Percentiles rank a stretch among this genome's conserved stretches.
Evolutionary conservation across 345 rosid species (phyloP).

Genomic region (Corchorus olitorius): DNA sequence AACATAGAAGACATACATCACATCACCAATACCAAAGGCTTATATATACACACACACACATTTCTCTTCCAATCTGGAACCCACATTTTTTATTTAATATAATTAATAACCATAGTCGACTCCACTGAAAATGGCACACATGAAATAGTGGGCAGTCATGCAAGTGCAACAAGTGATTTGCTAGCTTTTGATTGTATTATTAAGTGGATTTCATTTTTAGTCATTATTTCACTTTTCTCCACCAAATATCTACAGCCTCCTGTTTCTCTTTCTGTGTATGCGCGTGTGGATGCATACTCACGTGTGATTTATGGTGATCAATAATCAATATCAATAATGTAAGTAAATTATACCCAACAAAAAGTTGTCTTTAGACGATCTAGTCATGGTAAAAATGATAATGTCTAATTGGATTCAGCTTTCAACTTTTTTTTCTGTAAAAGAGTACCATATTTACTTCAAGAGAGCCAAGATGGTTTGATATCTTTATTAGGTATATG

Average conservation of each 20-base stretch:
- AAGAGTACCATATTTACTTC: too few species aligned
- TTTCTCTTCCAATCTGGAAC: constrained; percentile 26
- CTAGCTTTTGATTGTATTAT: constrained; percentile 9
- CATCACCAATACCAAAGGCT: constrained; percentile 10
- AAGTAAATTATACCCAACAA: too few species aligned
- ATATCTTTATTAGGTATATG: too few species aligned
- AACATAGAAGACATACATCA: constrained; percentile 11
- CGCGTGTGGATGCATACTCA: too few species aligned
- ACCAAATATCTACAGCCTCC: constrained; percentile 2
- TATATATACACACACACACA: not conserved
- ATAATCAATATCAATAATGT: too few species aligned
- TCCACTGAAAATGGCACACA: constrained; percentile 20
- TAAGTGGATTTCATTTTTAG: not conserved
- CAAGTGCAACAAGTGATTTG: constrained; percentile 27
- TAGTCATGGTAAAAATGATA: too few species aligned
- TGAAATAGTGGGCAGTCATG: constrained; percentile 31
- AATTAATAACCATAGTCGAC: not conserved
- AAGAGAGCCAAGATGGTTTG: too few species aligned
- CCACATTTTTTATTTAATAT: constrained; percentile 16
- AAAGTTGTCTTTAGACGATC: too few species aligned
- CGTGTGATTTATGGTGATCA: too few species aligned
- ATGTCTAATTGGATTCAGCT: too few species aligned
- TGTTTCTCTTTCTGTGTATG: too few species aligned
- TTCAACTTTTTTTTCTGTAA: too few species aligned
- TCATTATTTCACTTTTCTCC: constrained; percentile 5